Conservation (phyloP, 306 rosid genomes). For the Gastrolobium bilobum region DNA sequence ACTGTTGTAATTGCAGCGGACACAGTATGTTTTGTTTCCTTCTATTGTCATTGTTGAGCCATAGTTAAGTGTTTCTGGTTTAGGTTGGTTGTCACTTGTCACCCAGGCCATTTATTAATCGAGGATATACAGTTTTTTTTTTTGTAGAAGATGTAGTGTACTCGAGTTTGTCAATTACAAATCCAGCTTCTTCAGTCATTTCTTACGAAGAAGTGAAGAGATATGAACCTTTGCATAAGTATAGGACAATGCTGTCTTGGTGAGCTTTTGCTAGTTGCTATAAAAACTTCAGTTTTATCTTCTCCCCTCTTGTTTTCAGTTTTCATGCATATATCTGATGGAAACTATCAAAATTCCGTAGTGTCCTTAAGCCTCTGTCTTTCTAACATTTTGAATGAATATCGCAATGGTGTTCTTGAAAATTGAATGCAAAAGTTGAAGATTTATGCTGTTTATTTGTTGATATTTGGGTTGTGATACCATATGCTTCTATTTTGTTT, state of each 20-base stretch:
- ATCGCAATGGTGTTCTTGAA: slow-evolving; percentile 11
- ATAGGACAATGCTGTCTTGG: slow-evolving; percentile 37
- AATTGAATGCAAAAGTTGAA: slow-evolving; percentile 31
- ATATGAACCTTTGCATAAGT: slow-evolving; percentile 19
- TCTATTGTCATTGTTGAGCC: slow-evolving; percentile 31
- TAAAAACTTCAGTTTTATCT: slow-evolving; percentile 20
- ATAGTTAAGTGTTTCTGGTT: slow-evolving; percentile 41
- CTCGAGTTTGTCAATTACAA: slow-evolving; percentile 30
- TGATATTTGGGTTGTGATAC: slow-evolving; percentile 34
- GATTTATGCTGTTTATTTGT: slow-evolving; percentile 11
- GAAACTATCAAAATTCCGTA: slow-evolving; percentile 24
- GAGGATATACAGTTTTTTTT: slow-evolving; percentile 51
- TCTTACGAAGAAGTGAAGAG: not conserved
- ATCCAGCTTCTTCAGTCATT: slow-evolving; percentile 15
- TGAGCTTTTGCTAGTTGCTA: not conserved
- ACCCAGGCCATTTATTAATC: slow-evolving; percentile 71
- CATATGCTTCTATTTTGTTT: not conserved
- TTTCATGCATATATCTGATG: slow-evolving; percentile 28
- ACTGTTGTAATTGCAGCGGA: slow-evolving; percentile 89
- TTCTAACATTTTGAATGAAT: slow-evolving; percentile 26
- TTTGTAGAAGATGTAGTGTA: slow-evolving; percentile 34
- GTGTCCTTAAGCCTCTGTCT: not conserved
- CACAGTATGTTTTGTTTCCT: slow-evolving; percentile 73
- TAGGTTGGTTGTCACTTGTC: slow-evolving; percentile 64
- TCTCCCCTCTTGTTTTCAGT: slow-evolving; percentile 1